phyloP scores from a whole-genome alignment of 441 rosid species.

The Erodium moschatum region DNA sequence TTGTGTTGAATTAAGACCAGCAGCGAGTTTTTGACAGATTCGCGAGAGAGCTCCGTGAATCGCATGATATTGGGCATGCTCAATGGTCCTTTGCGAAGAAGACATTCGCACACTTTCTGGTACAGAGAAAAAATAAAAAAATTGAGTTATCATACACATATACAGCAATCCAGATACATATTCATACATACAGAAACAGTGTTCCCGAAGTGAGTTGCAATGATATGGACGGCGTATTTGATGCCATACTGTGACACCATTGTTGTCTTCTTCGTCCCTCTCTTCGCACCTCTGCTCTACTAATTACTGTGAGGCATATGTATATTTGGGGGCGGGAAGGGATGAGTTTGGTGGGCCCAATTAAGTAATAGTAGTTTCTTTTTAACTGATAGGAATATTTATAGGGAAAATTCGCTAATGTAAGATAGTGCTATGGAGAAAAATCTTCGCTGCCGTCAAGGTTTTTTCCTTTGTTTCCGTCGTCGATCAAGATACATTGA shows the following conservation, averaged over 20 bases:
- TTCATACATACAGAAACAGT: slow-evolving; percentile 45
- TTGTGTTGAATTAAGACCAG: slow-evolving; percentile 78
- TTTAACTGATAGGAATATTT: too few relatives aligned
- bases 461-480: too few relatives aligned
- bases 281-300: not conserved
- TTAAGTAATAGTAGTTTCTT: not conserved
- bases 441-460: too few relatives aligned
- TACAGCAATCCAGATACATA: not conserved
- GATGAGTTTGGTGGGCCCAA: not conserved
- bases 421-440: too few relatives aligned
- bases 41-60: slow-evolving; percentile 31
- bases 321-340: not conserved
- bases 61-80: slow-evolving; percentile 37
- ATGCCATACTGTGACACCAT: slow-evolving; percentile 48
- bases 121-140: slow-evolving; percentile 1
- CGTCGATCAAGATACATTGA: too few relatives aligned
- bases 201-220: slow-evolving; percentile 67
- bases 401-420: too few relatives aligned
- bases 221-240: slow-evolving; percentile 59
- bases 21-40: slow-evolving; percentile 53
- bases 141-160: not conserved
- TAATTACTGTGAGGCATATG: too few relatives aligned
- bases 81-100: slow-evolving; percentile 62
- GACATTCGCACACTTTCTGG: slow-evolving; percentile 82
- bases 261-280: slow-evolving; percentile 11